Evolutionary conservation across 1,284 basidiomycete genomes (phyloP).

Genomic region (Golubevia pallescens): DNA sequence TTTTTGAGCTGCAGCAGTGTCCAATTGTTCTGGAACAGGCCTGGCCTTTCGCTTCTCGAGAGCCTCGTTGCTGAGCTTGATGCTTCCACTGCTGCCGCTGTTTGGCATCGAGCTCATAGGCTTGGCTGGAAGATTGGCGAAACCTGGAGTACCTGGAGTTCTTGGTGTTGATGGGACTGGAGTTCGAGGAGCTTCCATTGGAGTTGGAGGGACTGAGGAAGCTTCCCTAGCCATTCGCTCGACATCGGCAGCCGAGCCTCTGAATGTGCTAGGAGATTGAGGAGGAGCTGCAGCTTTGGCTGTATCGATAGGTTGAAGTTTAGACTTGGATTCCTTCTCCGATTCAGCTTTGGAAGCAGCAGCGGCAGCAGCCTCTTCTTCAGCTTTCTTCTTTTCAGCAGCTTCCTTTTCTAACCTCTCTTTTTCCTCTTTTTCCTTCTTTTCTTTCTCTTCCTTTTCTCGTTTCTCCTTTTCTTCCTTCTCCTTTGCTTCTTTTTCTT

Average conservation of each 20-base stretch:
- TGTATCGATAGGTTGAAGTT: constrained; percentile 15
- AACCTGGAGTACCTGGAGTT: constrained; percentile 51
- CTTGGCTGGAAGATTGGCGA: constrained; percentile 55
- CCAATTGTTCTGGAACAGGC: constrained; percentile 7
- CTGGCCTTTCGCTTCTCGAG: constrained; percentile 46
- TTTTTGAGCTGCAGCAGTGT: constrained; percentile 10
- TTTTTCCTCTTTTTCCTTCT: neutral
- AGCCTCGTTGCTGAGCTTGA: constrained; percentile 50
- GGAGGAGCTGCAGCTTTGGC: constrained; percentile 15
- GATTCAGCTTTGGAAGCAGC: neutral
- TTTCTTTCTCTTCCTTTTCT: constrained; percentile 7
- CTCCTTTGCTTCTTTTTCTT: constrained; percentile 9
- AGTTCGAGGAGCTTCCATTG: constrained; percentile 33
- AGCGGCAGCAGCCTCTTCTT: constrained; percentile 10
- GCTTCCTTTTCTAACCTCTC: neutral
- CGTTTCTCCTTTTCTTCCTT: constrained; percentile 6
- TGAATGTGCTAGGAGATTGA: constrained; percentile 25
- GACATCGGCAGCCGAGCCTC: constrained; percentile 38
- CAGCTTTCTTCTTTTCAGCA: constrained; percentile 24
- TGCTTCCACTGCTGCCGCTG: constrained; percentile 14
- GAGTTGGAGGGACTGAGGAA: constrained; percentile 51
- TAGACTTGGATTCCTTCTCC: constrained; percentile 15
- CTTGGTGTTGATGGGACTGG: constrained; percentile 38
- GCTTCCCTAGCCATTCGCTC: constrained; percentile 55
- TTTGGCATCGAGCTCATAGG: constrained; percentile 34